Base-by-base conservation (phyloP, 345 rosid genomes). In the Lepidium didymum region DNA sequence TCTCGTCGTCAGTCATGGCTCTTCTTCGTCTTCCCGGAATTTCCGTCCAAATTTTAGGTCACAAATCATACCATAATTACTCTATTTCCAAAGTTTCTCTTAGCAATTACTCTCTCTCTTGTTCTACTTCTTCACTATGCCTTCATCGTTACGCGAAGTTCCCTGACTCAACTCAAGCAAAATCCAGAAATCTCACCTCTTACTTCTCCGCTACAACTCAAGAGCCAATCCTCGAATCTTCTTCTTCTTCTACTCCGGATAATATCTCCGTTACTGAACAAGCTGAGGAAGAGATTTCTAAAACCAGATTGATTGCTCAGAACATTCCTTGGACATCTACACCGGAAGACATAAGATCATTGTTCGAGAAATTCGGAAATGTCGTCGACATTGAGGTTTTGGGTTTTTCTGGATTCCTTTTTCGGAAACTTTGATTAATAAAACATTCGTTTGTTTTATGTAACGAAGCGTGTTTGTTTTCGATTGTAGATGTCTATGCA, bases 271-370 rank as follows among this genome's bases (percentile, higher is more conserved):
- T 8, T 23, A 4, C 72, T 61, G 78, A 56, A 25, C 85, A 75
- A 38, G 1, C 6, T 7, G 75, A 55, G 37, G 86, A 78, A 12
- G 91, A 89, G 70, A 68, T 77, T 68, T 83, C 85, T 3, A 75
- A 33, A 42, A 80, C 85, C n/a, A 84, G 86, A 65, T 56, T 92
- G 82, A 59, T 86, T 64, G 91, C 87, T 66, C 82, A 84, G 64
- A 89, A 87, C 80, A 75, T 92, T 49, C 96, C 98, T 35, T 92
- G 94, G 92, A 65, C 68, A 16, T 73, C 81, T 67, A 87, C 95
- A 16, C 56, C 83, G 6, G 92, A 92, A 62, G 98, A 92, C 57
- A 80, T 92, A 35, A 87, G 98, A 43, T 74, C 95, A 10, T 68
- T 92, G 84, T 87, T 89, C 68, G 87, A 86, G 72, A 82, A 82